A percentile compares a stretch with the other conserved stretches of the same genome.
Conservation (phyloP, 2,329 filamentous ascomycete genomes). For the Fusarium temperatum region DNA sequence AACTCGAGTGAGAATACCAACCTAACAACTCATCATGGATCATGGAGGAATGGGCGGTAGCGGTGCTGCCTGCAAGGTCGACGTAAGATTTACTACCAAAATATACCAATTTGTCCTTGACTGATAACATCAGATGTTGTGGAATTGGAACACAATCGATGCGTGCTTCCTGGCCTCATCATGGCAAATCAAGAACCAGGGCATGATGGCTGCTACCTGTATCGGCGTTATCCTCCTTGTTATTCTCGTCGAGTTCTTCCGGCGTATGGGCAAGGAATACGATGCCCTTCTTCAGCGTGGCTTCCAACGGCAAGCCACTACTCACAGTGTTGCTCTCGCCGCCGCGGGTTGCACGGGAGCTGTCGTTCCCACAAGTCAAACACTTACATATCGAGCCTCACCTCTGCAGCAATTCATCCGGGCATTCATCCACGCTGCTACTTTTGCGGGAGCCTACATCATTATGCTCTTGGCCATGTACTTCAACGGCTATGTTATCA, state of each 20-base stretch:
- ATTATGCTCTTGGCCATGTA: slow-evolving; percentile 75
- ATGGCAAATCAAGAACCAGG: slow-evolving; percentile 76
- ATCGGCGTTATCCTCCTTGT: slow-evolving; percentile 79
- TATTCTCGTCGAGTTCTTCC: slow-evolving; percentile 74
- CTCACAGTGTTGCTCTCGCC: slow-evolving; percentile 35
- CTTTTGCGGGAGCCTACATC: slow-evolving; percentile 80
- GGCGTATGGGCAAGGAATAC: slow-evolving; percentile 76
- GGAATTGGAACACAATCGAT: slow-evolving; percentile 80
- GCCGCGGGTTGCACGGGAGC: slow-evolving; percentile 34
- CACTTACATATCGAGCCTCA: slow-evolving; percentile 61
- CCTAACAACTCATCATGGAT: slow-evolving; percentile 12
- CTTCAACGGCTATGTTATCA: slow-evolving; percentile 77
- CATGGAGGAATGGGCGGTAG: slow-evolving; percentile 30
- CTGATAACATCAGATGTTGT: slow-evolving; percentile 68
- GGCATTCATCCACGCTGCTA: slow-evolving; percentile 72
- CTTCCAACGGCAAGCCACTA: slow-evolving; percentile 48
- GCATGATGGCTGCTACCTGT: slow-evolving; percentile 82
- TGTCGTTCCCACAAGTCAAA: slow-evolving; percentile 35
- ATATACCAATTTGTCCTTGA: not conserved
- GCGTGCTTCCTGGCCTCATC: slow-evolving; percentile 74
- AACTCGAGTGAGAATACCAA: not conserved
- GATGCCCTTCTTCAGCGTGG: slow-evolving; percentile 70
- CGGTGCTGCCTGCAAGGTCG: slow-evolving; percentile 45
- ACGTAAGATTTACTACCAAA: slow-evolving; percentile 34
- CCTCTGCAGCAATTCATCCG: slow-evolving; percentile 71